Percentiles rank a stretch among this genome's conserved stretches.
phyloP scores from a whole-genome alignment of 78 protist species.

The Salpingoeca rosetta region DNA sequence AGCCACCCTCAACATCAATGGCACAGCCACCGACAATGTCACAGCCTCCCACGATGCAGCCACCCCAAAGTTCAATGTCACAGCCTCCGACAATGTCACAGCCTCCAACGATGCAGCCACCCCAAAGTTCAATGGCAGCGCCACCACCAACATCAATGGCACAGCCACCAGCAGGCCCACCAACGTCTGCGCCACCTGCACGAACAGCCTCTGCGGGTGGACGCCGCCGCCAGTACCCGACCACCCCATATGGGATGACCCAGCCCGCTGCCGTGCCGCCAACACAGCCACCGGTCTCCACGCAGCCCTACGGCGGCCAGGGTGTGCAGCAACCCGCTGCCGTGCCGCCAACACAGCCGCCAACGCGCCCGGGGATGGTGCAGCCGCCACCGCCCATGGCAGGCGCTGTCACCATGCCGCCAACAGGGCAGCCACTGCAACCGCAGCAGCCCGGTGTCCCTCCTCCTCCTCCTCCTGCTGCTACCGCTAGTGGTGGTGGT shows the following conservation, averaged over 20 bases:
- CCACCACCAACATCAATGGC: background rate
- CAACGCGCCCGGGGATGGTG: background rate
- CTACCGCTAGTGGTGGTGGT: background rate
- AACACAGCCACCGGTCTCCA: background rate
- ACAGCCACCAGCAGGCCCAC: background rate
- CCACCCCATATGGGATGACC: background rate
- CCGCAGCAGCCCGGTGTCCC: too few relatives aligned
- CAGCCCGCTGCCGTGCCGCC: background rate
- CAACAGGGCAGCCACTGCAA: too few relatives aligned
- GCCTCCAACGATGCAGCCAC: background rate
- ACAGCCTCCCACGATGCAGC: background rate
- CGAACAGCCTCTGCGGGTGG: background rate
- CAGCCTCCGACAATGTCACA: background rate
- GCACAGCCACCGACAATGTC: background rate
- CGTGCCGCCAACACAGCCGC: background rate
- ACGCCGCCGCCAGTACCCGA: background rate
- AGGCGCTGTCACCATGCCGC: background rate
- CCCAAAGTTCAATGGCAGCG: background rate
- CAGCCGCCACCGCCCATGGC: background rate
- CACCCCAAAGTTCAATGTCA: background rate
- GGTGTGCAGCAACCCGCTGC: background rate
- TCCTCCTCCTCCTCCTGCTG: background rate
- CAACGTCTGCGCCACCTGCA: background rate
- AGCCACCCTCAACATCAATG: too few relatives aligned
- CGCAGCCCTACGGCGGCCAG: background rate